Conservation (phyloP, 352 stramenopile genomes). For the Pythium rhizo-oryzae region DNA sequence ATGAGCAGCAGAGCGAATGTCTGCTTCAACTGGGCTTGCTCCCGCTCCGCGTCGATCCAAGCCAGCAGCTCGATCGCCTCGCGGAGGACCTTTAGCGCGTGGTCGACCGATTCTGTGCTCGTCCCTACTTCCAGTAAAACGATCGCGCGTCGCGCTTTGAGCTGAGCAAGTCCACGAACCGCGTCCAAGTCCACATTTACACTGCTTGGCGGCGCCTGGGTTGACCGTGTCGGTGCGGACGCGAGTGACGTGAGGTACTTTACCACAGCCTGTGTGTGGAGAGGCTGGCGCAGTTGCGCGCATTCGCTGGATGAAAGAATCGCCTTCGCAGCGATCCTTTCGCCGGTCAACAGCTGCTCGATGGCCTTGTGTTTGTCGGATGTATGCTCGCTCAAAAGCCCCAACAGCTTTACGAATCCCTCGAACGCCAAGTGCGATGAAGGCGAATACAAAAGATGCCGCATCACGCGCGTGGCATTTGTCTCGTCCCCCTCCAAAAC, state of each 20-base stretch:
- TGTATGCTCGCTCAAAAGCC: background rate
- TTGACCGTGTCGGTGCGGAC: background rate
- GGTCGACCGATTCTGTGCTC: background rate
- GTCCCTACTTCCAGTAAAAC: slow-evolving; percentile 6
- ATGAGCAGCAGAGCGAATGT: slow-evolving; percentile 12
- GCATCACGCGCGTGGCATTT: background rate
- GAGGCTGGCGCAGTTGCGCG: slow-evolving; percentile 15
- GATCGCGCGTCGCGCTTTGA: slow-evolving; percentile 18
- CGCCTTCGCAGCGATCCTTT: slow-evolving; percentile 5
- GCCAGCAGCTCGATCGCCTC: slow-evolving; percentile 18
- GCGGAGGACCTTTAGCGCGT: slow-evolving; percentile 6
- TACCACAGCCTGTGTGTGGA: slow-evolving; percentile 18
- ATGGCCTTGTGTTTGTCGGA: slow-evolving; percentile 10
- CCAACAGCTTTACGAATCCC: slow-evolving; percentile 4
- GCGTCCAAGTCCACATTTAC: slow-evolving; percentile 22
- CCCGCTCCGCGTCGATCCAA: background rate
- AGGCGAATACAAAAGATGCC: background rate
- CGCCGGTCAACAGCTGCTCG: slow-evolving; percentile 8
- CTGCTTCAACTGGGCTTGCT: background rate
- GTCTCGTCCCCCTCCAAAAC: slow-evolving; percentile 17
- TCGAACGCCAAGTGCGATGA: slow-evolving; percentile 11
- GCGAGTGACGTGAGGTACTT: slow-evolving; percentile 28
- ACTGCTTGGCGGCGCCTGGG: background rate
- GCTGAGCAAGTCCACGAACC: slow-evolving; percentile 13
- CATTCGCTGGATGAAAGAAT: slow-evolving; percentile 12